These are phyloP conservation scores for Sporothrix inflata DNA, from an alignment of 2,329 filamentous ascomycete genomes.

Conservation along the genomic window DNA sequence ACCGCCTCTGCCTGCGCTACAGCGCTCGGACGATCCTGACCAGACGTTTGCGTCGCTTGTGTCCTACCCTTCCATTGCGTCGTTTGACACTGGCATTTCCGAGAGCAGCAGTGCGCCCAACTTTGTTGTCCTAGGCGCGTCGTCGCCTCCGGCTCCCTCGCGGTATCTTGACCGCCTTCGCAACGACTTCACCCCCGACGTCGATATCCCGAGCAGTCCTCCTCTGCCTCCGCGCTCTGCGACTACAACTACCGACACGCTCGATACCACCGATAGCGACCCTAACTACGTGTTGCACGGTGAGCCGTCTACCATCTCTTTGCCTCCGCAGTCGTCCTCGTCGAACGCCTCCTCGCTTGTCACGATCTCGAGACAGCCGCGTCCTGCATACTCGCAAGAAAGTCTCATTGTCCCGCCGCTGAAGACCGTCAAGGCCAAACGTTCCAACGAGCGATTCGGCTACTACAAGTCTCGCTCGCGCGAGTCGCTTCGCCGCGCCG, in stretches of 20 bases:
- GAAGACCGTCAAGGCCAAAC: constrained; percentile 49
- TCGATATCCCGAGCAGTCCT: constrained; percentile 28
- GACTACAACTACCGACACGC: constrained; percentile 39
- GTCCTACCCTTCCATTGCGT: constrained; percentile 39
- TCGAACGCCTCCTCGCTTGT: constrained; percentile 38
- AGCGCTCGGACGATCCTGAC: constrained; percentile 30
- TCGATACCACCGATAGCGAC: constrained; percentile 46
- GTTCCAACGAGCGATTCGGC: constrained; percentile 53
- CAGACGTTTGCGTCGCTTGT: constrained; percentile 31
- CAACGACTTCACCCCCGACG: constrained; percentile 13
- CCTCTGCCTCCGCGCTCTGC: constrained; percentile 33
- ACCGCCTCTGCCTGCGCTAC: constrained; percentile 40
- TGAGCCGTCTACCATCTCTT: constrained; percentile 37
- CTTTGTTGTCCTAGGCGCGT: constrained; percentile 55
- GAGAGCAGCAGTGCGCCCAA: constrained; percentile 48
- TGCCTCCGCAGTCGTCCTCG: constrained; percentile 43
- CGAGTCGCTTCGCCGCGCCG: constrained; percentile 55
- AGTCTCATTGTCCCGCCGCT: constrained; percentile 63
- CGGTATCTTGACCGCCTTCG: constrained; percentile 25
- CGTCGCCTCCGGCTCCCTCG: constrained; percentile 36
- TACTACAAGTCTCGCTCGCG: constrained; percentile 56
- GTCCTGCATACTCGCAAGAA: constrained; percentile 61
- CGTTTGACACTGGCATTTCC: constrained; percentile 26
- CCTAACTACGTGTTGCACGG: constrained; percentile 60
- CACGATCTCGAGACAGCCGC: constrained; percentile 42